Evolutionary conservation across 768 basidiomycete species (phyloP), one percentile per base, ranked within the genome.

Genomic region (Daedaleopsis sinensis): DNA sequence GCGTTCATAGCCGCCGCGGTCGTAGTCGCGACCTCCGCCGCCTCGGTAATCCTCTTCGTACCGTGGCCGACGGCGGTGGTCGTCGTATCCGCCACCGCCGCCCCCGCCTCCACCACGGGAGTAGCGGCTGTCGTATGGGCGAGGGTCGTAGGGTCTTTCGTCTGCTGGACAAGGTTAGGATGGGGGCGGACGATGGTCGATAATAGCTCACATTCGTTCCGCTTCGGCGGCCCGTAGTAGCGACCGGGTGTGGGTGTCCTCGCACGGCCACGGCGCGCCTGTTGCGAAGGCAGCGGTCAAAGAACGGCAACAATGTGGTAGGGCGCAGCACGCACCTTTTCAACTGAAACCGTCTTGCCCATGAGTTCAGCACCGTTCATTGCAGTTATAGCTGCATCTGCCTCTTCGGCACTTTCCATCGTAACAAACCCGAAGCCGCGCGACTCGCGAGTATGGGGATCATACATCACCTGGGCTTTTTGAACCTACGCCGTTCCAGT

Each of bases 141-240:
- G 86, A 43, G 94, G 94, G 72, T 95, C 93, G 71, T 98, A 97
- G 1, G 87, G 93, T 36, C 94, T 85, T 71, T 94, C 92, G 65
- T 84, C 93, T 88, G 70, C n/a, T n/a, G n/a, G n/a, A 67, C 35
- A 53, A 51, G 52, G 39, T 67, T 55, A 62, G 21, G 53, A 27
- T 36, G 39, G 23, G 13, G 27, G 13, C 53, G 18, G 58, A 65
- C 18, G 27, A 27, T 47, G 24, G 43, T 55, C 19, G 43, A 27
- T 58, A 66, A 10, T 27, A 38, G 74, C 83, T 60, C 67, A 88
- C 89, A 73, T 63, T 89, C 88, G 61, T 79, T 77, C 42, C 91
- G 83, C 78, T 96, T 94, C 47, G 94, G 93, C 50, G 94, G 93
- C 0, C 94, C 96, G 64, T 92, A 93, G 83, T 99, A 99, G 55